phyloP scores from a whole-genome alignment of 129 eudicot species.

The Chrysanthemum lavandulifolium region DNA sequence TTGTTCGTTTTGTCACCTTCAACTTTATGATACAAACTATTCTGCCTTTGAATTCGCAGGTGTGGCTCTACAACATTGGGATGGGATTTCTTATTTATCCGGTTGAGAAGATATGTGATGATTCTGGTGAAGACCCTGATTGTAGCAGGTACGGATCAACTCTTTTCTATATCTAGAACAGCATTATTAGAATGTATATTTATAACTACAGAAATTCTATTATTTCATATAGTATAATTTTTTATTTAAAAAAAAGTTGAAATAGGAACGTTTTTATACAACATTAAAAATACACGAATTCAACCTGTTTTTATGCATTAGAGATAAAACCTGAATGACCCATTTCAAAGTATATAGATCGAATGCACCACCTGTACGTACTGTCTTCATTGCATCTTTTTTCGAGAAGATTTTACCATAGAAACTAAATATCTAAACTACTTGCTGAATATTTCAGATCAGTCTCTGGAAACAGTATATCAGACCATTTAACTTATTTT shows the following conservation, averaged over 20 bases:
- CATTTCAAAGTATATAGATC: background rate
- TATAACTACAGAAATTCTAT: no score
- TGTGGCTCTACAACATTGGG: slow-evolving; percentile 73
- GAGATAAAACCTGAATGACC: background rate
- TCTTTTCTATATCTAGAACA: background rate
- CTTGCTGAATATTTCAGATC: slow-evolving; percentile 52
- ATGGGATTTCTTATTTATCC: slow-evolving; percentile 59
- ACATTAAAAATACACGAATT: no score
- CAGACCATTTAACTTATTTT: slow-evolving; percentile 69
- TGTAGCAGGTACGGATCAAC: slow-evolving; percentile 68
- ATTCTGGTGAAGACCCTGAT: slow-evolving; percentile 89
- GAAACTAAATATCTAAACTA: background rate
- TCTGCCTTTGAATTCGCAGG: slow-evolving; percentile 41
- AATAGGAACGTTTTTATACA: no score
- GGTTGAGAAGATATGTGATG: slow-evolving; percentile 83
- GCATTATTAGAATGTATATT: no score
- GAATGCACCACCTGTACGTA: background rate
- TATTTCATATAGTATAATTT: no score
- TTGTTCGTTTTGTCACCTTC: background rate
- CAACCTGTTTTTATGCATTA: background rate
- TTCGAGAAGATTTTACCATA: background rate
- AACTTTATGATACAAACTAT: background rate
- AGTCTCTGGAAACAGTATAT: slow-evolving; percentile 80
- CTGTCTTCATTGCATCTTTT: background rate
- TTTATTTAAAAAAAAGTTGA: no score